Base-by-base conservation (phyloP, 768 basidiomycete species). In the Sarcomyxa edulis region DNA sequence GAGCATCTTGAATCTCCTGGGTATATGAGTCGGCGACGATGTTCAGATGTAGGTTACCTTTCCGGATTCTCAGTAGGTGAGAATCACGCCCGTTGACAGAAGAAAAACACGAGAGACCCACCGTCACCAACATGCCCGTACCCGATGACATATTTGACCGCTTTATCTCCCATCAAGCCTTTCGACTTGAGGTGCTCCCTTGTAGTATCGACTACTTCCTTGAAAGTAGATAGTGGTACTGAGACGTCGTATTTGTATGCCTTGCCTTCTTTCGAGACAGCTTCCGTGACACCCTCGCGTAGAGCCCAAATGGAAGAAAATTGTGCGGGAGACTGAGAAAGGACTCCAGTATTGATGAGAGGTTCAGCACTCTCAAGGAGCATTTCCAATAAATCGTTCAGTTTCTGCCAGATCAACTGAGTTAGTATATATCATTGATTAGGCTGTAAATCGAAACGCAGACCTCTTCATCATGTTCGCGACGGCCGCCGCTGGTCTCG, bases 91-190 rank as follows among this genome's bases (percentile, higher is more conserved):
- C 19, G 33, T 35, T 10, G 9, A 2, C n/a, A n/a, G n/a, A 25
- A n/a, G 19, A 35, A 22, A 31, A 38, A 18, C 8, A n/a, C n/a
- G n/a, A n/a, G n/a, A 19, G 16, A 64, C 81, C 52, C 53, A 84
- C 94, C 93, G 62, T 99, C 96, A 16, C 96, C 96, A 37, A 98
- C 82, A 59, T 99, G 96, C 9, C 96, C 96, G 50, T 90, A 99
- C 8, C 96, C 96, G 42, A 95, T 63, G 10, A 94, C 88, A 52
- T 82, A 76, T 56, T 83, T 84, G 27, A 98, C 85, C 19, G 78
- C 82, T 31, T 78, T 69, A 12, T 84, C 80, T 10, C 72, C 74
- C 28, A 90, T 65, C 7, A 89, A 70, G 4, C 81, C 85, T 48
- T 81, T 80, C 15, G 76, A 73, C 23, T 68, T 59, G 25, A 98